phyloP scores from a whole-genome alignment of 2,329 filamentous ascomycete species.

The Hypoxylon sp. region DNA sequence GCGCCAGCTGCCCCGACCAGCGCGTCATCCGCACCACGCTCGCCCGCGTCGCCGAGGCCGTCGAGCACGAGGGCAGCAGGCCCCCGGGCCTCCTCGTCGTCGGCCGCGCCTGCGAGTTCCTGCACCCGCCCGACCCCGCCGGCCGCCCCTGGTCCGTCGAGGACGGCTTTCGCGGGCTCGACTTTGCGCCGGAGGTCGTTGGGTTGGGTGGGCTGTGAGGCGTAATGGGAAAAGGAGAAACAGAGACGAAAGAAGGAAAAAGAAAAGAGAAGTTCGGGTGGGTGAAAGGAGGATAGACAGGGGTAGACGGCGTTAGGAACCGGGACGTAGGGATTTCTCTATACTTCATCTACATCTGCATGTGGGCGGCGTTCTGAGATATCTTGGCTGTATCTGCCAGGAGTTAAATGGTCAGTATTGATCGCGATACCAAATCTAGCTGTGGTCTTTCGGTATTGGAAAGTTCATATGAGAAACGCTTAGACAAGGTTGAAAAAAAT shows the following conservation, averaged over 20 bases:
- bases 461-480: too few species aligned
- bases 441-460: too few species aligned
- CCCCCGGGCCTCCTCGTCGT: conserved; percentile 90
- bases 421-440: background rate
- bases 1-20: conserved; percentile 94
- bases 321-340: too few species aligned
- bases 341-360: conserved; percentile 5
- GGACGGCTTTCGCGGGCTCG: conserved; percentile 82
- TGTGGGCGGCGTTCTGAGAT: background rate
- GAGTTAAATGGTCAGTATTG: background rate
- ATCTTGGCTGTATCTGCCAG: background rate
- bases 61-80: conserved; percentile 87
- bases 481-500: too few species aligned
- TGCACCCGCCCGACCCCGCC: conserved; percentile 65
- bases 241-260: background rate
- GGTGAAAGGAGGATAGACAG: background rate
- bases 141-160: conserved; percentile 81
- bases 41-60: conserved; percentile 77
- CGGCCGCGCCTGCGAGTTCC: conserved; percentile 81
- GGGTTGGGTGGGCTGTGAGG: conserved; percentile 28
- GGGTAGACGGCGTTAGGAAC: too few species aligned
- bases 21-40: conserved; percentile 89
- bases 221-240: background rate
- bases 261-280: background rate
- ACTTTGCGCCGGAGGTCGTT: conserved; percentile 49